phyloP scores from a whole-genome alignment of 2,329 filamentous ascomycete species.

The Fusarium algeriense region DNA sequence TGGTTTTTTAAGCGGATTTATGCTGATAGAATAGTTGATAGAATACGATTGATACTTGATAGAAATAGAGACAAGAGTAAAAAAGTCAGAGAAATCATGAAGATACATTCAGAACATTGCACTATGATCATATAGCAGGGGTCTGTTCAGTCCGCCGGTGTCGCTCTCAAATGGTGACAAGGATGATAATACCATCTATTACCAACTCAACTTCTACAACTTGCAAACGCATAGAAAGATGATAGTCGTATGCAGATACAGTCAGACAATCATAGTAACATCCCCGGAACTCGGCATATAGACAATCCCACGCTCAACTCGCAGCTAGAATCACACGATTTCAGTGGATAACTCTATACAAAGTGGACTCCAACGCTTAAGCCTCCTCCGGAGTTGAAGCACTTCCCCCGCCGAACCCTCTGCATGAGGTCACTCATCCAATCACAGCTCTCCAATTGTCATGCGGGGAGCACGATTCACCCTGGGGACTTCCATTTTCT shows the following conservation, averaged over 20 bases:
- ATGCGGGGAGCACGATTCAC: slow-evolving; percentile 44
- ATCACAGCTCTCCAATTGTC: slow-evolving; percentile 42
- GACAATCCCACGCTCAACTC: neutral
- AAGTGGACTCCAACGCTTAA: slow-evolving; percentile 23
- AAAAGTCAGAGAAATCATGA: neutral
- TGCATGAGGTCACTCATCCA: slow-evolving; percentile 29
- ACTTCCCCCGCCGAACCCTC: slow-evolving; percentile 28
- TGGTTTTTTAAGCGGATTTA: neutral
- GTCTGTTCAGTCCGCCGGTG: slow-evolving; percentile 2
- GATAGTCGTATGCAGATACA: accelerated
- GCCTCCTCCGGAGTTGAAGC: slow-evolving; percentile 33
- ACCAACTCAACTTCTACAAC: neutral
- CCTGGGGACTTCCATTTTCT: slow-evolving; percentile 12
- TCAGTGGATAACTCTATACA: slow-evolving; percentile 2
- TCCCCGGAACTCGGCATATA: slow-evolving; percentile 13
- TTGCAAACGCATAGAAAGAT: no score
- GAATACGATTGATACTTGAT: neutral
- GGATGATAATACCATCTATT: neutral
- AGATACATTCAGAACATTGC: neutral
- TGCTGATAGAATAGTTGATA: neutral
- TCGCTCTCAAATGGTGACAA: slow-evolving; percentile 5
- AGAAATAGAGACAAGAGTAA: neutral
- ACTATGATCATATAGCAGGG: neutral
- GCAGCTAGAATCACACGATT: slow-evolving; percentile 13
- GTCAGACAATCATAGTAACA: neutral